Conservation (phyloP, 2,329 filamentous ascomycete species). For the Hirsutella minnesotensis region DNA sequence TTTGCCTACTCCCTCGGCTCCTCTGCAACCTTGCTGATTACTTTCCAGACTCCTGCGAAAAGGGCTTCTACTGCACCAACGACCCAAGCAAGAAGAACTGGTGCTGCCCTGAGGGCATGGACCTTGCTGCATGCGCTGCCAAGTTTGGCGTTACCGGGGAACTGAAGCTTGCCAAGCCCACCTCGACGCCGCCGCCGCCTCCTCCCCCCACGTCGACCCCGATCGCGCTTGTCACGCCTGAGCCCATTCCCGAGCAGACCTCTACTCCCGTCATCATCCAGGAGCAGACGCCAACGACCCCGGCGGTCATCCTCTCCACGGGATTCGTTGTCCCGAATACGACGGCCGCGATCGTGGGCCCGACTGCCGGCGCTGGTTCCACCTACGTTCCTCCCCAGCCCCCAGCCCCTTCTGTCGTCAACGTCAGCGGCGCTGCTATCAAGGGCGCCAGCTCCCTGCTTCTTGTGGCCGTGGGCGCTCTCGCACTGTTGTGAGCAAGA, state of each 20-base stretch:
- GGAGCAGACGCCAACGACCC: background rate
- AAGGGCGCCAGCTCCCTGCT: constrained; percentile 24
- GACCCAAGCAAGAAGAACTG: constrained; percentile 37
- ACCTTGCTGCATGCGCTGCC: constrained; percentile 41
- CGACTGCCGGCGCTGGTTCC: constrained; percentile 3
- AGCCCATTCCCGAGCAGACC: constrained; percentile 12
- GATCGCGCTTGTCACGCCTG: background rate
- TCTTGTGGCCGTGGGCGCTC: constrained; percentile 20
- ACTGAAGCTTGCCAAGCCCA: constrained; percentile 24
- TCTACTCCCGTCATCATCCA: constrained; percentile 6
- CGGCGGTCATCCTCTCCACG: background rate
- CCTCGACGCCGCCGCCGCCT: constrained; percentile 11
- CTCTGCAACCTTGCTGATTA: background rate
- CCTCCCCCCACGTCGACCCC: constrained; percentile 6
- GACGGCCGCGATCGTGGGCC: constrained; percentile 18
- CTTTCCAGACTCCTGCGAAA: constrained; percentile 44
- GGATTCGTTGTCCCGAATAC: constrained; percentile 11
- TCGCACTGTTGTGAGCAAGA: constrained; percentile 22
- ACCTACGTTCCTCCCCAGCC: constrained; percentile 2
- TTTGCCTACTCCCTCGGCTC: background rate
- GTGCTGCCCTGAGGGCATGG: constrained; percentile 48
- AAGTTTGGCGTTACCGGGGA: constrained; percentile 36
- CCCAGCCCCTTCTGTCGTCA: constrained; percentile 4
- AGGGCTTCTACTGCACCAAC: constrained; percentile 51
- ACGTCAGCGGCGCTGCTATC: constrained; percentile 16